Base-by-base conservation (phyloP, 345 rosid species). In the Populus pruinosa region DNA sequence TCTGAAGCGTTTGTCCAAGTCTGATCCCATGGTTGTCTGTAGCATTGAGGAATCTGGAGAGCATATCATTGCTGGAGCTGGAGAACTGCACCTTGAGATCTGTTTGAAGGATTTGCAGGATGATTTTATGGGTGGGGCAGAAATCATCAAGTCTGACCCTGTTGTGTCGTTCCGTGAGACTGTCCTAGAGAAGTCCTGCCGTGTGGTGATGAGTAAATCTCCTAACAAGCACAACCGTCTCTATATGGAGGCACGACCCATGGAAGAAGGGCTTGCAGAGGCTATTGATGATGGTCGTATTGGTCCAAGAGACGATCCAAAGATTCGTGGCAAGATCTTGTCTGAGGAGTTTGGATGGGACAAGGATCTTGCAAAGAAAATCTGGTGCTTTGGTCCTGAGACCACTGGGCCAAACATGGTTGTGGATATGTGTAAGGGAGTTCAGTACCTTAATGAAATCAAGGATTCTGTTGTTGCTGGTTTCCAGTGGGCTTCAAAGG, bases 381-480 rank as follows among this genome's bases (percentile, higher is more conserved):
- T 92, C 43, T 92, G 97, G 97, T 92, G 93, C 59, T 92, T 92
- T 44, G 95, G 95, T 41, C 95, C 95, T 1, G 97, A 92, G 80
- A 91, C 93, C 20, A 90, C 92, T 0, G 97, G 97, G 1, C 95
- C 97, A 11, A 92, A 92, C 89, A 87, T 91, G 95, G 95, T 90
- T 0, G 92, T 91, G 2, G 95, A 91, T 78, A 90, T 92, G 97
- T 92, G 97, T 78, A 92, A 92, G 88, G 97, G 97, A 82, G 97
- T 92, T 5, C 97, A 92, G 76, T 92, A 92, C 86, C 81, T 92
- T 2, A 92, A 92, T 39, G 97, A 92, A 88, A 92, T 92, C 33
- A 92, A 92, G 87, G 97, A 92, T 36, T 92, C 97, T 25, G 93
- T 92, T 38, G 95, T 92, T 27, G 95, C 95, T 72, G 97, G 97